Percentiles rank a stretch among this genome's conserved stretches.
Conservation (phyloP, 257 asterid genomes). For the Cordia subcordata region DNA sequence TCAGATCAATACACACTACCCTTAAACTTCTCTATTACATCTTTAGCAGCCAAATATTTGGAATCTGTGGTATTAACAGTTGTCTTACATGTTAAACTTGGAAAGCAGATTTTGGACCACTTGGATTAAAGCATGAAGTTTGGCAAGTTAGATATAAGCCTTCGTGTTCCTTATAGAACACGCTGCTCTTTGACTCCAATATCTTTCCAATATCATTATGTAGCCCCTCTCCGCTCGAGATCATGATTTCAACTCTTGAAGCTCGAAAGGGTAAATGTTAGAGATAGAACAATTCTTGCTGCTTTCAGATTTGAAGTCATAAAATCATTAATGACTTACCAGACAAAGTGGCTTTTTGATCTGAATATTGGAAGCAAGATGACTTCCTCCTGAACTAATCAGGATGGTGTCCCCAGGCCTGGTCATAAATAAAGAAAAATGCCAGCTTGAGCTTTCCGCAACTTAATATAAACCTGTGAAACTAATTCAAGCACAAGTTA, state of each 20-base stretch:
- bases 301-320: not conserved
- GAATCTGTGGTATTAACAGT: too few species aligned
- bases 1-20: too few species aligned
- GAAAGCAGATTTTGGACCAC: too few species aligned
- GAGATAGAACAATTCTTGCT: not conserved
- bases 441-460: conserved; percentile 4
- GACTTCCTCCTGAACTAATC: conserved; percentile 92
- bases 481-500: conserved; percentile 11
- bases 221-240: not conserved
- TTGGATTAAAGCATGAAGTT: too few species aligned
- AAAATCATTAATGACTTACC: conserved; percentile 37
- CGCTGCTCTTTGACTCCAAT: not conserved
- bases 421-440: conserved; percentile 26
- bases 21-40: too few species aligned
- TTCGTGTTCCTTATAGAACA: not conserved
- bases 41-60: too few species aligned
- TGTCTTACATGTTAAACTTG: too few species aligned
- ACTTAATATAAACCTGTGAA: conserved; percentile 8
- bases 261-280: not conserved
- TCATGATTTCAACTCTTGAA: not conserved
- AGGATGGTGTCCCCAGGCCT: conserved; percentile 98
- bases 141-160: not conserved
- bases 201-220: not conserved
- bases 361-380: conserved; percentile 75
- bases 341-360: conserved; percentile 87